A percentile compares a stretch with the other conserved stretches of the same genome.
Conservation (phyloP, 257 asterid genomes). For the Forsythia viridissima region DNA sequence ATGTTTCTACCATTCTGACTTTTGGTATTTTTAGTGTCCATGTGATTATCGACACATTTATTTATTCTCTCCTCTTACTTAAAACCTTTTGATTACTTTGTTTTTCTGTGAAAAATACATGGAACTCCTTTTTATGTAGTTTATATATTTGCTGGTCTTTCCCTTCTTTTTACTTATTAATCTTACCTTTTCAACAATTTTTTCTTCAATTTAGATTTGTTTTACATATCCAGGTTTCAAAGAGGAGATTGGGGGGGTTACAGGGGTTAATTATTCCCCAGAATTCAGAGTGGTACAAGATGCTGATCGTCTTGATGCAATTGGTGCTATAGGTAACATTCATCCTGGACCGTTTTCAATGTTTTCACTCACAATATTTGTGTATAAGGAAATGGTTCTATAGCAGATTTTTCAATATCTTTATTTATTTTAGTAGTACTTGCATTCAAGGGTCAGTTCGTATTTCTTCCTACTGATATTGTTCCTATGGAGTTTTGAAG, state of each 20-base stretch:
- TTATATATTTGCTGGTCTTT: not conserved
- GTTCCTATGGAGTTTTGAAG: not conserved
- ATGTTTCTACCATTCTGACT: not conserved
- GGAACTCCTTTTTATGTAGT: not conserved
- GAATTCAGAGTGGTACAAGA: conserved; percentile 95
- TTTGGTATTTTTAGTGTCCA: not conserved
- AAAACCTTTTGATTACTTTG: not conserved
- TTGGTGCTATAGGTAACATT: conserved; percentile 85
- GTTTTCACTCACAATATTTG: not conserved
- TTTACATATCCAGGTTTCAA: conserved; percentile 63
- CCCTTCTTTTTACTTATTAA: not conserved
- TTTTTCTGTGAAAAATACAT: not conserved
- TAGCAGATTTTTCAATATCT: not conserved
- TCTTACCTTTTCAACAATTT: not conserved
- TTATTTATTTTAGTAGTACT: too few species aligned
- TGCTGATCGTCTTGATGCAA: conserved; percentile 98
- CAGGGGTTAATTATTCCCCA: conserved; percentile 34
- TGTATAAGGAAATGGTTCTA: not conserved
- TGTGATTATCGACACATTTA: not conserved
- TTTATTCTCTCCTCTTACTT: not conserved
- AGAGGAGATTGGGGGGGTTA: conserved; percentile 67
- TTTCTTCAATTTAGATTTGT: not conserved
- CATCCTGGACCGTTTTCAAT: not conserved
- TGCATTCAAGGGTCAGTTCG: too few species aligned
- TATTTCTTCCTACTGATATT: not conserved